phyloP scores from a whole-genome alignment of 1,284 basidiomycete genomes.

The Wolfiporia cocos region DNA sequence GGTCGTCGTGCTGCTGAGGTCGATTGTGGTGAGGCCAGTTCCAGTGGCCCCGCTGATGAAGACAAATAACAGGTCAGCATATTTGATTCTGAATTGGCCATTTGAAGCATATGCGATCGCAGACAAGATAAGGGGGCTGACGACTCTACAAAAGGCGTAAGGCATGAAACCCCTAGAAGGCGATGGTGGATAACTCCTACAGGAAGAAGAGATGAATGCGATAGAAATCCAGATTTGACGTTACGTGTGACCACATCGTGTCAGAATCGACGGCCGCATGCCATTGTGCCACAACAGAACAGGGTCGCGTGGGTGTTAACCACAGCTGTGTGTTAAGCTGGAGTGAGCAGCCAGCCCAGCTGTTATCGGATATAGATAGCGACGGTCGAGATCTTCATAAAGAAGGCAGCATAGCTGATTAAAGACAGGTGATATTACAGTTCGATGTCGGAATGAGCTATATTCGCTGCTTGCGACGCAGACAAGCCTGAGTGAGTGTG shows the following conservation, averaged over 20 bases:
- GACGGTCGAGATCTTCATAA: too few relatives aligned
- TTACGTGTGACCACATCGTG: background rate
- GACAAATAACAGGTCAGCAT: conserved; percentile 68
- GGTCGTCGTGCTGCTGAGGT: conserved; percentile 63
- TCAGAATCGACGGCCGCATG: too few relatives aligned
- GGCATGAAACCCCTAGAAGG: background rate
- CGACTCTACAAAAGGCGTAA: conserved; percentile 37
- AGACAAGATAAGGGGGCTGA: conserved; percentile 64
- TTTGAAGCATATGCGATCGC: conserved; percentile 65
- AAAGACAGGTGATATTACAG: too few relatives aligned
- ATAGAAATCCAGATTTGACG: conserved; percentile 55
- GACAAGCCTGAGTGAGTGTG: too few relatives aligned
- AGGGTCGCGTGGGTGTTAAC: too few relatives aligned
- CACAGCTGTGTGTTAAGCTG: too few relatives aligned
- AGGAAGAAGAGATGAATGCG: conserved; percentile 49
- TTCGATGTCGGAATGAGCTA: too few relatives aligned
- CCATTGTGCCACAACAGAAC: too few relatives aligned
- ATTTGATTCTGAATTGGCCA: conserved; percentile 51
- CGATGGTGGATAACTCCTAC: conserved; percentile 24
- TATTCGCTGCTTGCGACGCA: too few relatives aligned
- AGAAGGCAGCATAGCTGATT: too few relatives aligned
- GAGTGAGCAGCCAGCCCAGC: too few relatives aligned
- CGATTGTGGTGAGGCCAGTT: conserved; percentile 67
- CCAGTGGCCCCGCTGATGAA: conserved; percentile 74
- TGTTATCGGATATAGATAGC: too few relatives aligned